Percentiles rank a stretch among this genome's conserved stretches.
Conservation (phyloP, 257 asterid genomes). For the Handroanthus guayacan region DNA sequence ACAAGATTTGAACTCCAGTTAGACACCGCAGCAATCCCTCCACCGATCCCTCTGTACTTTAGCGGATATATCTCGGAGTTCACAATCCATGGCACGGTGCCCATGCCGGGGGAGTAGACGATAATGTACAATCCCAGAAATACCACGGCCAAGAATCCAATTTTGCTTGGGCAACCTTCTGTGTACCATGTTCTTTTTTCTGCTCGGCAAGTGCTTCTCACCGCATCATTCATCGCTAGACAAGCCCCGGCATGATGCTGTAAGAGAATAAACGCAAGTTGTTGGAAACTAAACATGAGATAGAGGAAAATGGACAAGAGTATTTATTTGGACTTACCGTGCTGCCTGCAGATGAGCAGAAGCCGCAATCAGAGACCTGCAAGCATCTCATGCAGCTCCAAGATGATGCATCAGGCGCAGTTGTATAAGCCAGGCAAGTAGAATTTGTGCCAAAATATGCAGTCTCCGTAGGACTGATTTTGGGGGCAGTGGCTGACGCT, state of each 20-base stretch:
- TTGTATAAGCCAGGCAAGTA: constrained; percentile 50
- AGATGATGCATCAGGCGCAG: constrained; percentile 44
- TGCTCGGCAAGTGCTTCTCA: constrained; percentile 42
- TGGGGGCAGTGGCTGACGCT: constrained; percentile 55
- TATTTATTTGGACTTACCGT: constrained; percentile 37
- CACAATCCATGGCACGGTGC: constrained; percentile 75
- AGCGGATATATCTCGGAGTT: constrained; percentile 74
- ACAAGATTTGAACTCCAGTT: constrained; percentile 73
- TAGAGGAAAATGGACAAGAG: no score
- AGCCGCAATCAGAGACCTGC: constrained; percentile 46
- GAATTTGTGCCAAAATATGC: constrained; percentile 54
- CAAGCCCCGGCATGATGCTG: constrained; percentile 64
- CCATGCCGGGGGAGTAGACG: constrained; percentile 72
- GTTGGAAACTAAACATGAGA: neutral
- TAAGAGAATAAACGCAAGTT: no score
- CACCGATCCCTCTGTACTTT: constrained; percentile 70
- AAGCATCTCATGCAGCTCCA: constrained; percentile 67
- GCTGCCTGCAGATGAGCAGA: constrained; percentile 50
- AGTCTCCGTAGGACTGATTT: constrained; percentile 42
- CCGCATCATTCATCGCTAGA: constrained; percentile 37
- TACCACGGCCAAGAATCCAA: constrained; percentile 62
- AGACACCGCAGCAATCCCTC: constrained; percentile 73
- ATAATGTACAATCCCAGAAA: constrained; percentile 64
- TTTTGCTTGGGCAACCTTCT: constrained; percentile 66
- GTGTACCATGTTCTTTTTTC: constrained; percentile 60